Evolutionary conservation across 176 grass and related monocot species (phyloP).

Genomic region (Guadua angustifolia): DNA sequence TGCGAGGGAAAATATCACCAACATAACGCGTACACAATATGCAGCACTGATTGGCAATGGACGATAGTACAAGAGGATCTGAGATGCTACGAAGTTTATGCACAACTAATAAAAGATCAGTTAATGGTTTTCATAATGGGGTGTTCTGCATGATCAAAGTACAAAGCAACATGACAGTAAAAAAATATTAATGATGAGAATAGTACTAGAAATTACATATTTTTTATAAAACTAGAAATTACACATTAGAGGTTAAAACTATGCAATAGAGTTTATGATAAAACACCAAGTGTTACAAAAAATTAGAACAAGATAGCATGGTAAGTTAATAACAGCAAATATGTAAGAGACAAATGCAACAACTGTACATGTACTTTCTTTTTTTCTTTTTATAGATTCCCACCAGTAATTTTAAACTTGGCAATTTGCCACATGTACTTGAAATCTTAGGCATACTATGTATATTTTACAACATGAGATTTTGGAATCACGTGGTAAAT

Average conservation of each 20-base stretch:
- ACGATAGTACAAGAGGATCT: constrained; percentile 17
- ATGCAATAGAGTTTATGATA: background rate
- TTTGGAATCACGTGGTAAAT: constrained; percentile 11
- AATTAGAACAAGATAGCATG: background rate
- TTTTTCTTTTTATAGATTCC: constrained; percentile 26
- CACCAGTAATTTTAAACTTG: background rate
- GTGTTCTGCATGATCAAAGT: background rate
- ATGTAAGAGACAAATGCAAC: background rate
- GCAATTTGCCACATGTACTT: constrained; percentile 26
- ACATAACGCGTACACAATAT: constrained; percentile 2
- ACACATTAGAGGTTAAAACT: background rate
- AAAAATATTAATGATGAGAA: background rate
- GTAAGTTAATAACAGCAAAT: background rate
- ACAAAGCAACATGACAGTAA: constrained; percentile 32
- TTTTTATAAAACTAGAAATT: constrained; percentile 6
- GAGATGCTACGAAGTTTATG: background rate
- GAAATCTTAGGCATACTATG: background rate
- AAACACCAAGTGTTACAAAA: background rate
- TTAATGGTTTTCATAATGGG: constrained; percentile 13
- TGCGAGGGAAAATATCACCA: background rate
- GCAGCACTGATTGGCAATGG: constrained; percentile 3
- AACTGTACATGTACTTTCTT: background rate
- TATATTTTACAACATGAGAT: background rate
- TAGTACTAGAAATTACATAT: background rate
- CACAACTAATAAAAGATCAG: constrained; percentile 7